Evolutionary conservation across 306 rosid species (phyloP), one percentile per base, ranked within the genome.

Genomic region (Macrotyloma uniflorum): DNA sequence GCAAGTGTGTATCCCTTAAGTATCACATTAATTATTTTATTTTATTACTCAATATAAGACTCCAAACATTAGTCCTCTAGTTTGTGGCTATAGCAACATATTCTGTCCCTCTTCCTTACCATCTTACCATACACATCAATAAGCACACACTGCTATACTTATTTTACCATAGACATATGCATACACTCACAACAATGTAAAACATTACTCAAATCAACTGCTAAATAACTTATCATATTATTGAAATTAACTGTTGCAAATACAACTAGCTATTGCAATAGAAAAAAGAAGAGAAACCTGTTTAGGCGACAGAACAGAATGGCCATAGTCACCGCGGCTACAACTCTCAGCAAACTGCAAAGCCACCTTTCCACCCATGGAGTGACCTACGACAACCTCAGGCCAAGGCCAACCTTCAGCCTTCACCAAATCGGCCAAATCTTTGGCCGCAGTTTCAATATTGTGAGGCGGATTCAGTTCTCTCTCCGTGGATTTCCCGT

Each of bases 361-460:
- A 72, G 91, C 95, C 32, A 92, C 95, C 70, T 94, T 94, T 8
- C 98, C 98, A 58, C 98, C 98, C 96, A 92, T 61, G 78, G 98
- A 94, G 59, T 94, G 97, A 0, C 97, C 98, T 12, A 94, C 54
- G 75, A 94, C 96, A 85, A 92, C 93, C 78, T 95, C 98, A 2
- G 98, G 98, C 98, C 98, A 95, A 46, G 63, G 32, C 98, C 98
- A 95, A 24, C 90, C 92, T 79, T 74, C 86, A 68, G 84, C 82
- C 62, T 88, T 72, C 0, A 95, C 86, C 76, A 95, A 88, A 85
- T 91, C 70, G 5, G 91, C 96, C 86, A 93, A 82, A 82, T 95
- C 99, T 47, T 87, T 89, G 9, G 98, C 96, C 57, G 94, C 74
- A 78, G 78, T 91, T 42, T 75, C 90, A 89, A 92, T 42, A 67